Base-by-base conservation (phyloP, 345 rosid species). In the Sisymbrium altissimum region DNA sequence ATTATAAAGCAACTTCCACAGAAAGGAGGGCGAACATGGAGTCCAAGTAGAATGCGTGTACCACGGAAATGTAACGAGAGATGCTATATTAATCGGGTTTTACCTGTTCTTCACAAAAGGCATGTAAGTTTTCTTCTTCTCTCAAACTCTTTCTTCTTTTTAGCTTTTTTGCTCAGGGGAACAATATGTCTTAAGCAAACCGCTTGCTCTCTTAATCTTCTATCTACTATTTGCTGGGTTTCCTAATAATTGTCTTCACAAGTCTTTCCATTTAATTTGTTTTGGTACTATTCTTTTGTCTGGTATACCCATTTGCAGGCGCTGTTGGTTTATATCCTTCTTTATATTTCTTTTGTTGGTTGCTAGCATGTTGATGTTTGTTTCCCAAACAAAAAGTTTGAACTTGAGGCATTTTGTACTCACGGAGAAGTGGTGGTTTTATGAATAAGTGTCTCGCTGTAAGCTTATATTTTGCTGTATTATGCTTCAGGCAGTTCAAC, bases 101-200 rank as follows among this genome's bases (percentile, higher is more conserved):
- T 89, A 64, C 98, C 99, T 52, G 93, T 86, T 81, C 98, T 95
- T 80, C 83, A 81, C 89, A 95, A 89, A 95, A 92, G 96, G 97
- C 99, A 96, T 89, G 98, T 96, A 96, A 90, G 99, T 92, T 83
- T 83, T 52, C 74, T 55, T 68, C 78, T 74, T 83, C 80, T 76
- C 68, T 59, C 9, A 50, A 70, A 19, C 55, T 49, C 73, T 49
- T 53, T 76, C 59, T 64, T n/a, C 50, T 9, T 65, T 46, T 30
- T 9, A n/a, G 6, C 23, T 11, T 18, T 17, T n/a, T 7, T n/a
- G n/a, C 44, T 7, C 11, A 2, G 4, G 68, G 57, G 36, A 32
- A 48, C n/a, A 33, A 10, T 45, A 53, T 53, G 40, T 38, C 25
- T 53, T 54, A 56, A 38, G 61, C 15, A 17, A 46, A 9, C 3